Conservation (phyloP, 768 basidiomycete genomes). For the Boletus rubropictus region DNA sequence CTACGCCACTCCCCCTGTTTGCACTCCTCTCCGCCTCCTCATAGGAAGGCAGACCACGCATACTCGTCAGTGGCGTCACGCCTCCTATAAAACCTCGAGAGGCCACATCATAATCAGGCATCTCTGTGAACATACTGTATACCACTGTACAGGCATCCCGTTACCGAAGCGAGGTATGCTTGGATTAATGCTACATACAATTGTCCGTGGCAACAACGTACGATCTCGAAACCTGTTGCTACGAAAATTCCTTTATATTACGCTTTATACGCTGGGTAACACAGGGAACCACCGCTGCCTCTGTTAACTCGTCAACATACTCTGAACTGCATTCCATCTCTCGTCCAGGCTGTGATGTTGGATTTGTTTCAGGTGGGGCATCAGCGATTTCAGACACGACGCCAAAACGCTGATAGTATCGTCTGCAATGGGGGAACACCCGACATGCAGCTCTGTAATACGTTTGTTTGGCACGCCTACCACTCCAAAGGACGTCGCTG, state of each 20-base stretch:
- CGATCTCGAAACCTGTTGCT: too few species aligned
- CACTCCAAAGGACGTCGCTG: background rate
- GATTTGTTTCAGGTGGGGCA: background rate
- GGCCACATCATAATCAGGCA: constrained; percentile 84
- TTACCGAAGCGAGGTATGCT: too few species aligned
- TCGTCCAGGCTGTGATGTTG: background rate
- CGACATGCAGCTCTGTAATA: background rate
- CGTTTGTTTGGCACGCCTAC: background rate
- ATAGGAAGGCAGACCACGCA: constrained; percentile 80
- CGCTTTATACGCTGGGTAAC: too few species aligned
- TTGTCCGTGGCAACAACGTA: too few species aligned
- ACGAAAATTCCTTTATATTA: too few species aligned
- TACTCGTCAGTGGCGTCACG: constrained; percentile 74
- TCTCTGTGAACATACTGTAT: constrained; percentile 66
- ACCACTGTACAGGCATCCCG: too few species aligned
- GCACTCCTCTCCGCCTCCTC: constrained; percentile 50
- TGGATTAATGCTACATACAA: too few species aligned
- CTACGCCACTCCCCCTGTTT: background rate
- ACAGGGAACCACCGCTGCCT: too few species aligned
- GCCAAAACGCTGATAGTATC: background rate
- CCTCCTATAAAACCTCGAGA: constrained; percentile 87
- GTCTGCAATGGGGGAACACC: background rate
- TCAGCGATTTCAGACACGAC: background rate
- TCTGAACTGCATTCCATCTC: background rate
- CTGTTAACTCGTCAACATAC: background rate